A percentile compares a stretch with the other conserved stretches of the same genome.
Conservation (phyloP, 1,284 basidiomycete species). For the Mycena sp. region DNA sequence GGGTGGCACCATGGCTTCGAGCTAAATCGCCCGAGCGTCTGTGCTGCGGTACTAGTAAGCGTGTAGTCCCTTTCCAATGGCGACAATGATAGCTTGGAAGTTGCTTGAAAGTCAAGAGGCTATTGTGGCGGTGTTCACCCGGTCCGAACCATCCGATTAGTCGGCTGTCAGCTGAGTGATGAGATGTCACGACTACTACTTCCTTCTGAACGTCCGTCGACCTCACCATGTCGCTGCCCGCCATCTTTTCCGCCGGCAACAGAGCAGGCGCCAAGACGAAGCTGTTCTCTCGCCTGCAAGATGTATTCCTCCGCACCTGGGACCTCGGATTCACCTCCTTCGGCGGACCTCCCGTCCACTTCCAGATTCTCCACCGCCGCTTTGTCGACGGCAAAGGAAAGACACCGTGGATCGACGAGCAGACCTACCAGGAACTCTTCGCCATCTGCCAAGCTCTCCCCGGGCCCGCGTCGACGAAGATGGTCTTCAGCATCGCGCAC, state of each 20-base stretch:
- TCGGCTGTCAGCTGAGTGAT: too few species aligned
- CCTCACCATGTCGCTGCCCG: neutral
- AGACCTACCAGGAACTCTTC: slow-evolving; percentile 49
- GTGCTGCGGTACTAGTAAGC: too few species aligned
- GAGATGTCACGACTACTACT: too few species aligned
- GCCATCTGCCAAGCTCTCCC: slow-evolving; percentile 47
- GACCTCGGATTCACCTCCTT: slow-evolving; percentile 47
- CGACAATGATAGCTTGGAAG: too few species aligned
- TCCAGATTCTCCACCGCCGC: slow-evolving; percentile 45
- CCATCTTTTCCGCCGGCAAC: neutral
- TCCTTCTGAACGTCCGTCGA: too few species aligned
- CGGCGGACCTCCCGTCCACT: slow-evolving; percentile 49
- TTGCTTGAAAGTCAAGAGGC: too few species aligned
- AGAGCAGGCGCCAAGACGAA: neutral
- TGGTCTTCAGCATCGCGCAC: slow-evolving; percentile 46
- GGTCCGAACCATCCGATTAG: too few species aligned
- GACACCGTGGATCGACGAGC: slow-evolving; percentile 48
- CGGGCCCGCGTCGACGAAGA: slow-evolving; percentile 49
- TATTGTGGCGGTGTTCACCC: too few species aligned
- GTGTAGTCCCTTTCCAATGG: too few species aligned
- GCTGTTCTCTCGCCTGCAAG: slow-evolving; percentile 36
- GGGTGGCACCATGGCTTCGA: too few species aligned
- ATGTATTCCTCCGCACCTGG: slow-evolving; percentile 43
- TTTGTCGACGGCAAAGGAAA: slow-evolving; percentile 47
- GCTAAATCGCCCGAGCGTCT: too few species aligned